Evolutionary conservation across 371 early-diverging fungal genomes (phyloP).

Genomic region (Mortierella sp.): DNA sequence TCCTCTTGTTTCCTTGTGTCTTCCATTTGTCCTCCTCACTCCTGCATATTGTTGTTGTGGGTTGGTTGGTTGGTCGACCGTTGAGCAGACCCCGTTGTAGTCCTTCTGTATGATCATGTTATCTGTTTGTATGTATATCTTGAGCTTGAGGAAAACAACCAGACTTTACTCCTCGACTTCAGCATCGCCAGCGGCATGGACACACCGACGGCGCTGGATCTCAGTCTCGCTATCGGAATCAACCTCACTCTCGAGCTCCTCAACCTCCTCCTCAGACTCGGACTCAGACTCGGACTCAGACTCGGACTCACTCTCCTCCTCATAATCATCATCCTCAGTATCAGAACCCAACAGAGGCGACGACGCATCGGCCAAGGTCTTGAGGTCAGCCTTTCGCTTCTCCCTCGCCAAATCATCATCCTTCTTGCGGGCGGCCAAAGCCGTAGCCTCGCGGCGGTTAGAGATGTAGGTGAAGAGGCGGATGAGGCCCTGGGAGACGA

Average conservation of each 20-base stretch:
- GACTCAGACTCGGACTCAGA: constrained; percentile 21
- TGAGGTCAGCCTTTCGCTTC: constrained; percentile 37
- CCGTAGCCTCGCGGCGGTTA: constrained; percentile 41
- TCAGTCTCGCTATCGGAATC: constrained; percentile 20
- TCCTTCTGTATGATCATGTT: not conserved
- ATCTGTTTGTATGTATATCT: not conserved
- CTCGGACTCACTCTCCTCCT: constrained; percentile 27
- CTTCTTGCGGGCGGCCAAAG: constrained; percentile 37
- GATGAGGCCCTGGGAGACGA: constrained; percentile 50
- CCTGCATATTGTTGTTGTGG: constrained; percentile 7
- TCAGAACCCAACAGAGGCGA: constrained; percentile 37
- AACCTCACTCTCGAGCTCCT: constrained; percentile 17
- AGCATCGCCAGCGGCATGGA: constrained; percentile 29
- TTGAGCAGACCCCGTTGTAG: no score
- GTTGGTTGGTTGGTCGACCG: no score
- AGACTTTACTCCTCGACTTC: constrained; percentile 36
- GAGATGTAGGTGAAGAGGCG: constrained; percentile 44
- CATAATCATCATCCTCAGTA: constrained; percentile 54
- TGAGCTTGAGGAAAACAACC: no score
- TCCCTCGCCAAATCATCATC: constrained; percentile 28
- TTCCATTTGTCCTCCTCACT: not conserved
- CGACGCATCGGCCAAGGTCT: constrained; percentile 22
- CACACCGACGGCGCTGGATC: constrained; percentile 33
- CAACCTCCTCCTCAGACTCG: constrained; percentile 19
- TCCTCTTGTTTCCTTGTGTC: not conserved